A percentile compares a stretch with the other conserved stretches of the same genome.
These are phyloP conservation scores for Fraxinus sp. DNA, from an alignment of 305 asterid species.

Conservation along the genomic window DNA sequence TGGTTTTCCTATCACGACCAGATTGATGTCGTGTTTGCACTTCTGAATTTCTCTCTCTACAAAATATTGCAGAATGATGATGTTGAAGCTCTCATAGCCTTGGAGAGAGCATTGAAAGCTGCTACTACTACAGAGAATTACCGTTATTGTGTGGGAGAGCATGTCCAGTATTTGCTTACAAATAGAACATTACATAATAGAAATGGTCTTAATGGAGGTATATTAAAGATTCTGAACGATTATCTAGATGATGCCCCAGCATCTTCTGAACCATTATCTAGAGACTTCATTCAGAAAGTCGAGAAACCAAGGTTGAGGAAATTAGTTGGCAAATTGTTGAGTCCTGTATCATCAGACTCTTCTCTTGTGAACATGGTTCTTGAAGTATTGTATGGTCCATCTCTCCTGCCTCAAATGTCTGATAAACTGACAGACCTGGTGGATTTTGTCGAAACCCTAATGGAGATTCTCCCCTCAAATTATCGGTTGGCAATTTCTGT, in stretches of 20 bases:
- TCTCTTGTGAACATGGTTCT: constrained; percentile 34
- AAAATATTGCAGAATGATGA: constrained; percentile 37
- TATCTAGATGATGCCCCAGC: constrained; percentile 38
- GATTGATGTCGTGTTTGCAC: constrained; percentile 37
- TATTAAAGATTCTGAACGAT: constrained; percentile 27
- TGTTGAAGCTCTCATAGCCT: constrained; percentile 33
- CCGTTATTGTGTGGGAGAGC: constrained; percentile 44
- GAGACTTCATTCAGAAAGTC: constrained; percentile 35
- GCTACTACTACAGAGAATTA: constrained; percentile 36
- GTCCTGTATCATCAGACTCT: constrained; percentile 34
- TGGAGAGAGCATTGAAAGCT: constrained; percentile 35
- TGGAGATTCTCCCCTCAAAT: constrained; percentile 46
- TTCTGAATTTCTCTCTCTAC: constrained; percentile 42
- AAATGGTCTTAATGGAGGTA: not conserved
- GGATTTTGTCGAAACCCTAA: constrained; percentile 41
- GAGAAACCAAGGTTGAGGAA: constrained; percentile 38
- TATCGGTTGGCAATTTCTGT: constrained; percentile 37
- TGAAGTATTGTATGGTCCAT: constrained; percentile 37
- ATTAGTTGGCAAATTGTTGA: constrained; percentile 35
- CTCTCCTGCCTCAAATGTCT: constrained; percentile 30
- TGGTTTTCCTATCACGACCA: constrained; percentile 28
- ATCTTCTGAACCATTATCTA: constrained; percentile 34
- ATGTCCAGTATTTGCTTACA: constrained; percentile 26
- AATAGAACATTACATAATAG: constrained; percentile 17
- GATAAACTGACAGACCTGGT: constrained; percentile 29